Evolutionary conservation across 257 asterid genomes (phyloP), one percentile per base, ranked within the genome.

Genomic region (Solanum virginianum): DNA sequence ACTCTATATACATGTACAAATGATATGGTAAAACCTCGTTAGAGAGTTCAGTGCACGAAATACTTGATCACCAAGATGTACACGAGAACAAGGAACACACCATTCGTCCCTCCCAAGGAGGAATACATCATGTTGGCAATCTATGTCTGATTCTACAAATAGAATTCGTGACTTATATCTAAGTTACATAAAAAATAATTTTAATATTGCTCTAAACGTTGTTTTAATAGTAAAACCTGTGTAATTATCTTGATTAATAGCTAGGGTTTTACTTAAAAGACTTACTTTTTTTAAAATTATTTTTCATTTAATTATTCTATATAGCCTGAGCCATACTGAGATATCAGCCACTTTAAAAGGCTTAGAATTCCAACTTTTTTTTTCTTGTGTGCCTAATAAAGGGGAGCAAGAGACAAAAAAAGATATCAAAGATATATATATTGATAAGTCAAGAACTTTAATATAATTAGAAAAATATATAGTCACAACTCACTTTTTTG

Each of bases 401-500:
- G 72, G 26, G 72, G 65, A 70, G 72, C 62, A 63, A 75, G 84
- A 74, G 82, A 86, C 88, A 79, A 79, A n/a, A 81, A 62, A 68
- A 65, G 43, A 65, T 8, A 62, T 22, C 7, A 47, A 49, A 71
- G 56, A 82, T 83, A 80, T 71, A 87, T 29, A 87, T 55, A 62
- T 85, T 59, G 70, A 74, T 87, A 88, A 84, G 72, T 87, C 53
- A 32, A 80, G 69, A 88, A 72, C 85, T 87, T 81, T 47, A 74
- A 89, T 88, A 84, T 85, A 75, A 60, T 71, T n/a, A 71, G 83
- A 85, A 65, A 53, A 81, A 57, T 83, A 88, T 87, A 86, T 81
- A 72, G 91, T 91, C 95, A 88, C 91, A 86, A 86, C 83, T 87
- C 93, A 87, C 79, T 88, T 91, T 84, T 90, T 77, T 89, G 88